A percentile compares a stretch with the other conserved stretches of the same genome.
phyloP scores from a whole-genome alignment of 495 filamentous ascomycete species.

The Oleoguttula mirabilis region DNA sequence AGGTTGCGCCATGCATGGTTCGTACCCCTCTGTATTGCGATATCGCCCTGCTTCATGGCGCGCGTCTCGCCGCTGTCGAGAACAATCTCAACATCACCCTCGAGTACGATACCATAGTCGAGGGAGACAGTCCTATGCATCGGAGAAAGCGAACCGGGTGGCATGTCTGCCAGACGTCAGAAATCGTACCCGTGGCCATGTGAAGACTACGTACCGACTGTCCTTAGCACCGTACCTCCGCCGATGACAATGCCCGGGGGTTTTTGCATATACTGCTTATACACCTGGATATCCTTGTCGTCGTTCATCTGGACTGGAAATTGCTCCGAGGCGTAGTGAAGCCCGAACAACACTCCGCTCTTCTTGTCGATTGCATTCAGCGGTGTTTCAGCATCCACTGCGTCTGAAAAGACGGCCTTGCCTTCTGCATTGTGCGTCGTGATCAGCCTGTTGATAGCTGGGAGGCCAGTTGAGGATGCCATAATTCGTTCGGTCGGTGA shows the following conservation, averaged over 20 bases:
- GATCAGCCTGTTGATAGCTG: conserved; percentile 16
- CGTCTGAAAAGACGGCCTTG: conserved; percentile 23
- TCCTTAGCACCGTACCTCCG: conserved; percentile 43
- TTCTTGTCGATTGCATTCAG: conserved; percentile 4
- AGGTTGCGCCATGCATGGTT: conserved; percentile 27
- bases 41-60: conserved; percentile 24
- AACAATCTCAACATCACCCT: conserved; percentile 25
- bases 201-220: conserved; percentile 41
- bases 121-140: conserved; percentile 27
- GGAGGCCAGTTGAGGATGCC: neutral
- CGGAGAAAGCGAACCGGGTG: conserved; percentile 19
- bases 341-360: conserved; percentile 10
- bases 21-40: conserved; percentile 25
- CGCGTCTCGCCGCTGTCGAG: conserved; percentile 25
- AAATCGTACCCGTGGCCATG: neutral
- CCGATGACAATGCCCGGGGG: conserved; percentile 29
- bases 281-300: conserved; percentile 38
- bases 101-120: conserved; percentile 28
- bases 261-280: conserved; percentile 17
- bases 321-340: conserved; percentile 21
- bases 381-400: conserved; percentile 16
- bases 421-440: conserved; percentile 19
- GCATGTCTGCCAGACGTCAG: no score
- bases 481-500: no score
- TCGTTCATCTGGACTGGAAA: conserved; percentile 22